These are phyloP conservation scores for Lasiodiplodia theobromae DNA, from an alignment of 2,329 filamentous ascomycete genomes.

Conservation along the genomic window DNA sequence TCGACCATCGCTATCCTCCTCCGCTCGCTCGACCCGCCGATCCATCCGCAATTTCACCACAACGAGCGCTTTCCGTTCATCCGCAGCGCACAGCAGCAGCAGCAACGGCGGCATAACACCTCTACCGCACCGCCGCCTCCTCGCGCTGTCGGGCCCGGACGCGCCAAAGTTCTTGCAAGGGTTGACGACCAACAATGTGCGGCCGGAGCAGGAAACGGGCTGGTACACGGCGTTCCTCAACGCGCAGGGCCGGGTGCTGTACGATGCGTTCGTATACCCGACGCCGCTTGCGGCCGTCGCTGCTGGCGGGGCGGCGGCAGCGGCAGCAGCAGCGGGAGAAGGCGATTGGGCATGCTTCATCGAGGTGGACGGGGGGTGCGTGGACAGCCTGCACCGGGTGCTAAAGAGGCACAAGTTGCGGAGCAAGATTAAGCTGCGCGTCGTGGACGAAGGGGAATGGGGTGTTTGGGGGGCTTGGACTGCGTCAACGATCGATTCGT, in stretches of 20 bases:
- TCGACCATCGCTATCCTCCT: neutral
- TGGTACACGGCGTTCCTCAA: constrained; percentile 84
- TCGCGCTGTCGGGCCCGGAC: constrained; percentile 80
- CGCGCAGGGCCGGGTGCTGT: constrained; percentile 78
- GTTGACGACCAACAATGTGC: constrained; percentile 77
- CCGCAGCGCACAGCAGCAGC: neutral
- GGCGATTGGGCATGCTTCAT: constrained; percentile 70
- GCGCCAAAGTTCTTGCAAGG: constrained; percentile 87
- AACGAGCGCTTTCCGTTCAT: neutral
- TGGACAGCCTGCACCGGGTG: constrained; percentile 67
- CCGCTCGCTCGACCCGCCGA: neutral
- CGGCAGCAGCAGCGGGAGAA: neutral
- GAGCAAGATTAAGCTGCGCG: constrained; percentile 69
- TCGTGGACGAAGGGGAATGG: constrained; percentile 70
- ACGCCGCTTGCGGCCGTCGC: constrained; percentile 34
- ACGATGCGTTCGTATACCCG: constrained; percentile 87
- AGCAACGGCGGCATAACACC: constrained; percentile 41
- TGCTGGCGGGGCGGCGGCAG: neutral
- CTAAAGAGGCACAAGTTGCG: constrained; percentile 86
- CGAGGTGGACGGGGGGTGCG: constrained; percentile 78
- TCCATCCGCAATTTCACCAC: constrained; percentile 17
- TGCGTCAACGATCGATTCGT: neutral
- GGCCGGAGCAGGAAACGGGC: constrained; percentile 47
- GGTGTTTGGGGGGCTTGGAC: constrained; percentile 74
- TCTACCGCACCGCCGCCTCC: constrained; percentile 77